phyloP scores from a whole-genome alignment of 169 alveolate genomes.

The Cryptosporidium bovis region DNA sequence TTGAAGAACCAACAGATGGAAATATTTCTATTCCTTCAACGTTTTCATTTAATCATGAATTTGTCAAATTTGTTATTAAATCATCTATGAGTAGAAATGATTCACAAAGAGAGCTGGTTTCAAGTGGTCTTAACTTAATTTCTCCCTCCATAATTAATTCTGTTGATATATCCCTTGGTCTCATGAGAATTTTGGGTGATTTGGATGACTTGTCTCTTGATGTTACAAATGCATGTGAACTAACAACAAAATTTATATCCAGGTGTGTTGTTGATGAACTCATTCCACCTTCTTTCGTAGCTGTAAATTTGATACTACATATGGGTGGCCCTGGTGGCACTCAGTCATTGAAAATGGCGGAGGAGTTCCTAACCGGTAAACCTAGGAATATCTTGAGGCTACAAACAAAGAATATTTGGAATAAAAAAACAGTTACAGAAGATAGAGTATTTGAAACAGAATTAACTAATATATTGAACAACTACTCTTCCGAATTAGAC shows the following conservation, averaged over 20 bases:
- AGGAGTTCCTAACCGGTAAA: constrained; percentile 25
- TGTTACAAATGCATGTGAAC: constrained; percentile 58
- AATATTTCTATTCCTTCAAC: constrained; percentile 23
- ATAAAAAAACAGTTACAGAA: constrained; percentile 1
- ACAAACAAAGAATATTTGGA: constrained; percentile 65
- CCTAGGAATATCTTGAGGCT: constrained; percentile 52
- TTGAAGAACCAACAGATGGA: neutral
- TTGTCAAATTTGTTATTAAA: constrained; percentile 43
- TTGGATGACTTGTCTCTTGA: constrained; percentile 54
- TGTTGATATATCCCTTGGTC: constrained; percentile 48
- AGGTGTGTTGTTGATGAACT: constrained; percentile 70
- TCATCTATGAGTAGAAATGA: constrained; percentile 55
- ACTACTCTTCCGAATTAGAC: constrained; percentile 14
- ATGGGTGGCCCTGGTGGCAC: constrained; percentile 75
- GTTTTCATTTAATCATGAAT: constrained; percentile 61
- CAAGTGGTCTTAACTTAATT: constrained; percentile 36
- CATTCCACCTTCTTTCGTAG: constrained; percentile 59
- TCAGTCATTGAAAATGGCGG: constrained; percentile 44
- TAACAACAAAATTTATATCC: constrained; percentile 52
- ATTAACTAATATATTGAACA: neutral
- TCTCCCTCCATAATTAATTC: constrained; percentile 46
- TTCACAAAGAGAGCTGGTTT: constrained; percentile 66
- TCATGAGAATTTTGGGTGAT: constrained; percentile 59
- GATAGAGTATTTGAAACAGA: neutral
- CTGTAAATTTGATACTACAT: constrained; percentile 60